Conservation (phyloP, 2,329 filamentous ascomycete species). For the Plenodomus tracheiphilus region DNA sequence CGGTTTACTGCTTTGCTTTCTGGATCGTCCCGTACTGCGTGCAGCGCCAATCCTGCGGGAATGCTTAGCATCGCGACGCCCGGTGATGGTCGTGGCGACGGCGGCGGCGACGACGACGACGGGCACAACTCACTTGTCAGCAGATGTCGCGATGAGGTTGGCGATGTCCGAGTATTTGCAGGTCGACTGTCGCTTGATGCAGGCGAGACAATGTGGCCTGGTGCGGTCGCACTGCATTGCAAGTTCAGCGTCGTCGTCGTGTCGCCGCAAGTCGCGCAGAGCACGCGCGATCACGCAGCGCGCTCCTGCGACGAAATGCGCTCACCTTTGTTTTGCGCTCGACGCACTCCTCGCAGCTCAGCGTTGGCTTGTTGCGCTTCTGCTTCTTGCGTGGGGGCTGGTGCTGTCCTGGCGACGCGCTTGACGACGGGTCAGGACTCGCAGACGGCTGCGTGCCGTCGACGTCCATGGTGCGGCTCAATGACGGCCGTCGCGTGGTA, state of each 20-base stretch:
- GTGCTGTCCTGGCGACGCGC: constrained; percentile 14
- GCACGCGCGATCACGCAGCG: background rate
- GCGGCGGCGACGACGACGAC: background rate
- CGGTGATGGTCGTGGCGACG: too few species aligned
- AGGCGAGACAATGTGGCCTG: constrained; percentile 60
- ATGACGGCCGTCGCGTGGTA: constrained; percentile 4
- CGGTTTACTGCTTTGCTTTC: constrained; percentile 35
- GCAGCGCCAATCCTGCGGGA: constrained; percentile 28
- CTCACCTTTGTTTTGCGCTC: constrained; percentile 79
- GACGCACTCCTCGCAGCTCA: constrained; percentile 79
- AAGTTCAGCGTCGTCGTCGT: constrained; percentile 8
- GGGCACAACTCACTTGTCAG: constrained; percentile 58
- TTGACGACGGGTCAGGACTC: constrained; percentile 21
- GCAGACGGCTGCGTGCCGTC: constrained; percentile 19
- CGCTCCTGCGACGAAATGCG: background rate
- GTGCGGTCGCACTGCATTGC: constrained; percentile 69
- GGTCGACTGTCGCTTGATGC: constrained; percentile 74
- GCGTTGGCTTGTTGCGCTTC: constrained; percentile 80
- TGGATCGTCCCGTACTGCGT: constrained; percentile 28
- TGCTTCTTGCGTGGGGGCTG: constrained; percentile 68
- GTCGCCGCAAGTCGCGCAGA: too few species aligned
- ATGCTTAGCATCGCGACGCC: constrained; percentile 25
- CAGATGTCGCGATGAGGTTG: constrained; percentile 62
- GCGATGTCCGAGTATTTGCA: constrained; percentile 78
- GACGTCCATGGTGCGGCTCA: constrained; percentile 15